Percentiles rank a stretch among this genome's conserved stretches.
Evolutionary conservation across 164 flowering plant genomes (phyloP).

Genomic region (Chimonanthus praecox): DNA sequence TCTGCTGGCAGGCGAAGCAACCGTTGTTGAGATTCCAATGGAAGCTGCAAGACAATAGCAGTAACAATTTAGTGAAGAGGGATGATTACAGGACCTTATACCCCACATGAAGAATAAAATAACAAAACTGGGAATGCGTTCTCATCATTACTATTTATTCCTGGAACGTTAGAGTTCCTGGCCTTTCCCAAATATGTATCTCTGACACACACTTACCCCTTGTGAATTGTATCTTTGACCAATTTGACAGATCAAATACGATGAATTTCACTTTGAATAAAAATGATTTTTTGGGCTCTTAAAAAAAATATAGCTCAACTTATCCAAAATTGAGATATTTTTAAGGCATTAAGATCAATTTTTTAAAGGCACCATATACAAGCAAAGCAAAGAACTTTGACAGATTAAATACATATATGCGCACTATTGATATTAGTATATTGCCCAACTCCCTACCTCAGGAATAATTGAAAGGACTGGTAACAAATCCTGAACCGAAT

Average conservation of each 20-base stretch:
- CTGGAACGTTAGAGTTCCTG: no score
- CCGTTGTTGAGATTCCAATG: conserved; percentile 62
- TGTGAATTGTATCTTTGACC: no score
- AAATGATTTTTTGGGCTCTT: no score
- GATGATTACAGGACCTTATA: not conserved
- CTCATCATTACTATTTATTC: not conserved
- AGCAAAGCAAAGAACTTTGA: not conserved
- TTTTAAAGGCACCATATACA: not conserved
- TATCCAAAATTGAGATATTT: no score
- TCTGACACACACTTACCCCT: no score
- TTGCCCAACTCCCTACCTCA: conserved; percentile 46
- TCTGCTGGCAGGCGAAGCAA: conserved; percentile 63
- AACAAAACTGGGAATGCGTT: not conserved
- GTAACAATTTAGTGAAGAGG: not conserved
- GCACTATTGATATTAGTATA: not conserved
- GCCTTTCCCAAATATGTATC: no score
- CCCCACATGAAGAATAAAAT: not conserved
- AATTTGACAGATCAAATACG: no score
- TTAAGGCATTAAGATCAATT: no score
- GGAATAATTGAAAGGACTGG: conserved; percentile 53
- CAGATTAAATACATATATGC: not conserved
- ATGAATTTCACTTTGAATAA: no score
- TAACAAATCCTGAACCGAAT: conserved; percentile 46
- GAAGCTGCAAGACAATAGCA: conserved; percentile 46
- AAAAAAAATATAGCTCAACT: no score